These are phyloP conservation scores for Beta lomatogona DNA, from an alignment of 179 eudicot genomes.

Conservation along the genomic window DNA sequence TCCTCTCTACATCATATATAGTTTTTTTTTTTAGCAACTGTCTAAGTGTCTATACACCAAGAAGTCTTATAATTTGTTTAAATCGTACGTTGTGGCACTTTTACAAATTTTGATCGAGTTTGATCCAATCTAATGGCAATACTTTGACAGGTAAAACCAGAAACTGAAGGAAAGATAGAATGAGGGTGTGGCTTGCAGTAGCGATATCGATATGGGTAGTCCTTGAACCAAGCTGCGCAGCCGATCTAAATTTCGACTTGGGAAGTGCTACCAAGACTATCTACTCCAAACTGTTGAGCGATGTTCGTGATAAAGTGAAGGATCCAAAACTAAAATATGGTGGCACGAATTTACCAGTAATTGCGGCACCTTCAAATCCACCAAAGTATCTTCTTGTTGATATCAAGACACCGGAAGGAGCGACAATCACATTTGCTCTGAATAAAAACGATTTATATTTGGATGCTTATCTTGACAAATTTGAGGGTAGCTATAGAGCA, in stretches of 20 bases:
- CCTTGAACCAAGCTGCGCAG: neutral
- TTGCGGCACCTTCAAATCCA: neutral
- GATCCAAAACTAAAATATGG: constrained; percentile 11
- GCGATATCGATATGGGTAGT: neutral
- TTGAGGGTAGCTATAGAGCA: neutral
- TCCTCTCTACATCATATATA: no score
- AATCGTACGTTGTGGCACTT: no score
- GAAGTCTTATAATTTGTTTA: no score
- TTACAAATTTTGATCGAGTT: no score
- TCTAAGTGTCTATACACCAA: no score
- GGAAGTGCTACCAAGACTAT: neutral
- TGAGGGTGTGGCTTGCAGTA: neutral
- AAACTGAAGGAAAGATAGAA: no score
- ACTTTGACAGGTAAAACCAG: no score
- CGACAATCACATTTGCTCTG: neutral
- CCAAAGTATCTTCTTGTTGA: neutral
- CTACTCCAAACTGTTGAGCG: neutral
- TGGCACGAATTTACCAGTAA: neutral
- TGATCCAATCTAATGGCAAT: neutral
- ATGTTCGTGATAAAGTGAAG: neutral
- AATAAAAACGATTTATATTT: neutral
- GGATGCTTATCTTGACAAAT: neutral
- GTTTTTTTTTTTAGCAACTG: no score
- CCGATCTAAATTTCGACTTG: neutral
- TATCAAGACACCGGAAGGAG: neutral